These are phyloP conservation scores for Gastrolobium bilobum DNA, from an alignment of 306 rosid genomes.

Conservation along the genomic window DNA sequence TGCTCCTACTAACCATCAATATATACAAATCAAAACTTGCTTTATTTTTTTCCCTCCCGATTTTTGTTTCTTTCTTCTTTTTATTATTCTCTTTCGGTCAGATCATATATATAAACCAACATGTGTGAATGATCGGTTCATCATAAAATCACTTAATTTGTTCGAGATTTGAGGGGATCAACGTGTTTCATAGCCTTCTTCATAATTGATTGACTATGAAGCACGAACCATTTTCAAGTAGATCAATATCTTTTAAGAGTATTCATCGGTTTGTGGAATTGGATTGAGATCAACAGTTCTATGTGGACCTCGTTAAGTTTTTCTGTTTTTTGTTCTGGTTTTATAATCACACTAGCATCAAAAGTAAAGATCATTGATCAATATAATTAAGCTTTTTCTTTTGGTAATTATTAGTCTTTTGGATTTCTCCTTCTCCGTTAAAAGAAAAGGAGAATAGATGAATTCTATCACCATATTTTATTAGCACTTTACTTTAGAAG, in stretches of 20 bases:
- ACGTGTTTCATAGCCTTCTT: conserved; percentile 9
- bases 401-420: background rate
- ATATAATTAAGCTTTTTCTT: background rate
- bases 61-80: background rate
- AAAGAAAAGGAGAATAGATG: background rate
- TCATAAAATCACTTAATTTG: background rate
- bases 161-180: conserved; percentile 22
- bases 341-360: conserved; percentile 6
- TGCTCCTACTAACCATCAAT: background rate
- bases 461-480: background rate
- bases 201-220: conserved; percentile 29
- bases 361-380: conserved; percentile 26
- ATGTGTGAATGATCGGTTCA: conserved; percentile 5
- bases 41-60: background rate
- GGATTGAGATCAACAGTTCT: conserved; percentile 19
- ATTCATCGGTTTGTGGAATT: background rate
- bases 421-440: background rate
- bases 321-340: background rate
- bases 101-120: conserved; percentile 6
- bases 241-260: conserved; percentile 14
- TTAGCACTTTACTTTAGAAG: background rate
- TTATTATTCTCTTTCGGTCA: background rate
- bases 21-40: background rate
- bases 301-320: background rate
- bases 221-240: conserved; percentile 1